These are phyloP conservation scores for Curvularia sp. DNA, from an alignment of 2,329 filamentous ascomycete genomes.

Conservation along the genomic window DNA sequence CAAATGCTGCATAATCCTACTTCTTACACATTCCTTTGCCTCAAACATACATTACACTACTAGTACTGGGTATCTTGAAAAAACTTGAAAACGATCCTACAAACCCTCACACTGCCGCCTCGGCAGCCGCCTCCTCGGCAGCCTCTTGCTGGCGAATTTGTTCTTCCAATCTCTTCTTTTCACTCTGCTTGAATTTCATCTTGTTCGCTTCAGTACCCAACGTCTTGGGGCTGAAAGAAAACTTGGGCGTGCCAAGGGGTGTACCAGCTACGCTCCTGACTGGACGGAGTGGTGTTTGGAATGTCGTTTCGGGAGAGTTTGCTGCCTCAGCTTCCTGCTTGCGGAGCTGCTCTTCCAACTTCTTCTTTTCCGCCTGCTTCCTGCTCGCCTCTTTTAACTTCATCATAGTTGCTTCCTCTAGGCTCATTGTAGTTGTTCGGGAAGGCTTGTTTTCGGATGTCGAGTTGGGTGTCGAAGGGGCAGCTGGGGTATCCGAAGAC, in stretches of 20 bases:
- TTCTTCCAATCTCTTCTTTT: constrained; percentile 54
- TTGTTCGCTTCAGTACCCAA: constrained; percentile 51
- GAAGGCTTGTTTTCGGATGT: constrained; percentile 37
- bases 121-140: constrained; percentile 26
- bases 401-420: background rate
- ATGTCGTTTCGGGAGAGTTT: constrained; percentile 12
- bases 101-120: background rate
- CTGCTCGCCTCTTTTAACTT: background rate
- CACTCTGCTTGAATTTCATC: constrained; percentile 55
- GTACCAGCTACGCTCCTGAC: constrained; percentile 28
- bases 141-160: constrained; percentile 53
- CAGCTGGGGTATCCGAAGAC: constrained; percentile 26
- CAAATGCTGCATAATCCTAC: too few species aligned
- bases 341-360: constrained; percentile 34
- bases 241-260: constrained; percentile 48
- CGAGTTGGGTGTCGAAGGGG: constrained; percentile 41
- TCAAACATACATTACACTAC: background rate
- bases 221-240: constrained; percentile 51
- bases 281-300: constrained; percentile 38
- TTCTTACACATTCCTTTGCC: too few species aligned
- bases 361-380: background rate
- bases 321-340: constrained; percentile 45
- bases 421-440: constrained; percentile 15
- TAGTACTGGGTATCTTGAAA: background rate
- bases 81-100: background rate